phyloP scores from a whole-genome alignment of 2,329 filamentous ascomycete genomes.

The Pseudocercospora musae region DNA sequence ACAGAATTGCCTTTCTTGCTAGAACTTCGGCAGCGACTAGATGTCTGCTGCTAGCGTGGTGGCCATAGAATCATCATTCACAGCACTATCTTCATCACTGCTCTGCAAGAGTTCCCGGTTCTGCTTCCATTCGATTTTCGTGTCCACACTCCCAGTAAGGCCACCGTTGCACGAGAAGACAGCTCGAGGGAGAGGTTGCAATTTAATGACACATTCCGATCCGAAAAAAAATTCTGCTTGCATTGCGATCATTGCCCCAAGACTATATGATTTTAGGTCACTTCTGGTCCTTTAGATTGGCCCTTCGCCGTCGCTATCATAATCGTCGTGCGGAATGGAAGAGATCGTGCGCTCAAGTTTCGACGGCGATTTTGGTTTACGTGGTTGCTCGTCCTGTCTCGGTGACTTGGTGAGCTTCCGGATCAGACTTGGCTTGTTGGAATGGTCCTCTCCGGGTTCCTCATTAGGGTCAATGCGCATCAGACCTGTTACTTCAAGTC shows the following conservation, averaged over 20 bases:
- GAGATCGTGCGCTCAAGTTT: constrained; percentile 18
- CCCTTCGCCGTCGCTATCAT: constrained; percentile 15
- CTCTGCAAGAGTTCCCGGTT: not conserved
- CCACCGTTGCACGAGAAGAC: not conserved
- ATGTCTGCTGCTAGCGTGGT: too few relatives aligned
- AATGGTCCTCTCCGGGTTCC: not conserved
- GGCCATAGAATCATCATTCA: not conserved
- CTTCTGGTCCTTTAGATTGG: not conserved
- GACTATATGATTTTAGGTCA: not conserved
- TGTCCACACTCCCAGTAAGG: not conserved
- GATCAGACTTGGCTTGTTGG: not conserved
- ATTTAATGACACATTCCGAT: not conserved
- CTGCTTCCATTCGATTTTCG: not conserved
- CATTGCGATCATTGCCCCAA: not conserved
- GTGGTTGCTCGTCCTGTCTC: constrained; percentile 4
- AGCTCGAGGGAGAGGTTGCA: not conserved
- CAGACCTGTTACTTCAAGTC: constrained; percentile 11
- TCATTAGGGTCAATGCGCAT: constrained; percentile 5
- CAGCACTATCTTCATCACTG: not conserved
- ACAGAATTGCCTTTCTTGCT: not conserved
- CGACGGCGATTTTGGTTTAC: not conserved
- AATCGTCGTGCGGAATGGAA: constrained; percentile 17
- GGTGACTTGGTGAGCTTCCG: constrained; percentile 5
- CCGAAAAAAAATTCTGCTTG: not conserved
- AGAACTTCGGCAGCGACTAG: too few relatives aligned